Conservation (phyloP, 2,329 filamentous ascomycete genomes). For the Aspergillus sp. region DNA sequence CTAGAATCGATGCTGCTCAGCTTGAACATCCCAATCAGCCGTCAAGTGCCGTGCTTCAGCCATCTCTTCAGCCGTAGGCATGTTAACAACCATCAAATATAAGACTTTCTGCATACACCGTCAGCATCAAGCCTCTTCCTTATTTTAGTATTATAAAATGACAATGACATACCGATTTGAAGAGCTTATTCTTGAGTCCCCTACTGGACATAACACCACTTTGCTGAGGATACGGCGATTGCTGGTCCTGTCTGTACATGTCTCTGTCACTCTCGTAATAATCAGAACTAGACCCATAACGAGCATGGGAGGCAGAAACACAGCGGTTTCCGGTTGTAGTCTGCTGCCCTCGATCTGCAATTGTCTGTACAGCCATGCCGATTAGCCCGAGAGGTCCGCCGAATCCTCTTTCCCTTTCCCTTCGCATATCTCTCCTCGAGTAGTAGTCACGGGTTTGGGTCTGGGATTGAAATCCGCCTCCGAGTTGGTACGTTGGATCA, state of each 20-base stretch:
- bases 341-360: background rate
- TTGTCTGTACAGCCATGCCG: background rate
- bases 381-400: background rate
- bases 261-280: background rate
- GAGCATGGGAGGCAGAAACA: background rate
- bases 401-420: slow-evolving; percentile 10
- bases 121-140: background rate
- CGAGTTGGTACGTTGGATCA: slow-evolving; percentile 49
- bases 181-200: background rate
- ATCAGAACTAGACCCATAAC: background rate
- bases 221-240: background rate
- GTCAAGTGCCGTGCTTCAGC: background rate
- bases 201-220: background rate
- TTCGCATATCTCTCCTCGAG: background rate
- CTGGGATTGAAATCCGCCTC: background rate
- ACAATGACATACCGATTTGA: background rate
- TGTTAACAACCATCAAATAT: slow-evolving; percentile 14
- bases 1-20: background rate
- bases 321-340: background rate
- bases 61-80: slow-evolving; percentile 12
- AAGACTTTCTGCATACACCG: slow-evolving; percentile 2
- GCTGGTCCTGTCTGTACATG: background rate
- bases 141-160: background rate
- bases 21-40: background rate
- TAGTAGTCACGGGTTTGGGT: background rate